Percentiles rank a stretch among this genome's conserved stretches.
Evolutionary conservation across 345 rosid species (phyloP).

Genomic region (Salix arbutifolia): DNA sequence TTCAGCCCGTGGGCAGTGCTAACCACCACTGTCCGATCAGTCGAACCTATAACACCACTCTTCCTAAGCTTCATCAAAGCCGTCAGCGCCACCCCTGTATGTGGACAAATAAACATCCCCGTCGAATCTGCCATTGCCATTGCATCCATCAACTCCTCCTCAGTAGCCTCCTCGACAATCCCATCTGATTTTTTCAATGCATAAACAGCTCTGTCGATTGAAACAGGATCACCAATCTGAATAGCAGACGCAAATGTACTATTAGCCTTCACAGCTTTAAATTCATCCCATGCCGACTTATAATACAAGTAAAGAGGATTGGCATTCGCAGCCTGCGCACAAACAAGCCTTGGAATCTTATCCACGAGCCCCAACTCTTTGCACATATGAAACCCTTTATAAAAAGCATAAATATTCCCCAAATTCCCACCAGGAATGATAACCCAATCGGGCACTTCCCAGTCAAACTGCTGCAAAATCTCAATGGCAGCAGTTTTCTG

Average conservation of each 20-base stretch:
- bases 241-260: slow-evolving; percentile 28
- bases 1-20: slow-evolving; percentile 31
- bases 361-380: slow-evolving; percentile 31
- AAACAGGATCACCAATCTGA: slow-evolving; percentile 34
- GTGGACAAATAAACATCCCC: slow-evolving; percentile 31
- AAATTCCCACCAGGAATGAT: slow-evolving; percentile 28
- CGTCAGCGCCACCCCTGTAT: slow-evolving; percentile 29
- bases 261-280: slow-evolving; percentile 21
- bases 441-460: slow-evolving; percentile 35
- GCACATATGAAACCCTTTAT: slow-evolving; percentile 30
- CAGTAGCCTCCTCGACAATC: slow-evolving; percentile 32
- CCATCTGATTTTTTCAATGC: slow-evolving; percentile 27
- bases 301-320: slow-evolving; percentile 23
- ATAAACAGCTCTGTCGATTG: slow-evolving; percentile 31
- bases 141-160: slow-evolving; percentile 36
- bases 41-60: slow-evolving; percentile 21
- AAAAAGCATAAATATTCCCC: slow-evolving; percentile 28
- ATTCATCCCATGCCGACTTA: slow-evolving; percentile 24
- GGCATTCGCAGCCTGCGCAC: slow-evolving; percentile 30
- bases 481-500: slow-evolving; percentile 32
- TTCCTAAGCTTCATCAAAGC: slow-evolving; percentile 29
- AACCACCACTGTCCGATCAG: slow-evolving; percentile 29
- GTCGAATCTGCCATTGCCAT: slow-evolving; percentile 32
- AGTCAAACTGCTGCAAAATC: slow-evolving; percentile 30
- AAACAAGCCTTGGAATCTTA: slow-evolving; percentile 25